Evolutionary conservation across 805 yeast genomes (phyloP).

Genomic region (Danielozyma ontarioensis): DNA sequence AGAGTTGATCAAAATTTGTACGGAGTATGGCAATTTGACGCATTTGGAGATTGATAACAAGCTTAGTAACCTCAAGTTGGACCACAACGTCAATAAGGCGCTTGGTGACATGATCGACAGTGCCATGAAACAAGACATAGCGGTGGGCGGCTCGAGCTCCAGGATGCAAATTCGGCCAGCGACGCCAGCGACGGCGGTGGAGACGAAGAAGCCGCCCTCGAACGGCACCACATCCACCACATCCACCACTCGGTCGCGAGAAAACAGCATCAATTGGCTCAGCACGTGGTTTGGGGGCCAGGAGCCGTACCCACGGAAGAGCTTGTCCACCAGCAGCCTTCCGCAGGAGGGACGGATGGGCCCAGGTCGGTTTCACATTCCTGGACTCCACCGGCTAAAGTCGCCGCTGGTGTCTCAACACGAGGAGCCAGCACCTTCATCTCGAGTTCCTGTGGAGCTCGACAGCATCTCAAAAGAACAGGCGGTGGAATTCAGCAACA

Average conservation of each 20-base stretch:
- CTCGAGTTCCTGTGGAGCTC: constrained; percentile 40
- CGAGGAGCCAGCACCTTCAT: not conserved
- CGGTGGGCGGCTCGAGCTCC: no score
- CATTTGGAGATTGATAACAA: constrained; percentile 29
- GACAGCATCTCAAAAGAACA: constrained; percentile 16
- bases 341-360: no score
- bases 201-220: no score
- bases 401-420: not conserved
- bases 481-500: constrained; percentile 1
- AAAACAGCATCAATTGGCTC: constrained; percentile 7
- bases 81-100: constrained; percentile 13
- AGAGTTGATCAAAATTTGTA: constrained; percentile 23
- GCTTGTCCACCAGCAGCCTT: no score
- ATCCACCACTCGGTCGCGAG: not conserved
- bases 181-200: no score
- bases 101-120: constrained; percentile 22
- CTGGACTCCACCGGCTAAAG: not conserved
- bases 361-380: no score
- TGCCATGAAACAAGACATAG: constrained; percentile 22
- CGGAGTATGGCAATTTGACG: constrained; percentile 32
- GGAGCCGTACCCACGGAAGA: not conserved
- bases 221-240: not conserved
- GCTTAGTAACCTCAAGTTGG: constrained; percentile 12
- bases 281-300: constrained; percentile 12
- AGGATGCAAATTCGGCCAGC: no score